phyloP scores from a whole-genome alignment of 352 stramenopile genomes.

The Halophytophthora batemanensis region DNA sequence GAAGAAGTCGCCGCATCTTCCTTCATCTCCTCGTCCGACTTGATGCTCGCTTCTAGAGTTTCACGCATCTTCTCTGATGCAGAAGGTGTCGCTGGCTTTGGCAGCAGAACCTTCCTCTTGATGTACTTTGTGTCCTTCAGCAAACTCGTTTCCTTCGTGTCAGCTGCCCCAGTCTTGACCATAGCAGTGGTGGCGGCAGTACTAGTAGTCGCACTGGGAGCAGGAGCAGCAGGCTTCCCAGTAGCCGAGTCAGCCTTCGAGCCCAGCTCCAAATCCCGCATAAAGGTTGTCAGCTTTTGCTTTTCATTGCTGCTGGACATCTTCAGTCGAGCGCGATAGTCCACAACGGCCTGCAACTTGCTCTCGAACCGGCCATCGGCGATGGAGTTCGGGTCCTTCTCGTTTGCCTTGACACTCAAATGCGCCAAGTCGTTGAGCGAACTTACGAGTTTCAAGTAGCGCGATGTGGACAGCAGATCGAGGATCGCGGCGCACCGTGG shows the following conservation, averaged over 20 bases:
- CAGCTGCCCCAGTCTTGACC: background rate
- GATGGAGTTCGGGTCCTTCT: conserved; percentile 14
- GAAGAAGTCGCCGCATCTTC: conserved; percentile 8
- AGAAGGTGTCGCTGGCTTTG: conserved; percentile 6
- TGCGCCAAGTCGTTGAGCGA: conserved; percentile 75
- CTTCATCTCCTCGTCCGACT: conserved; percentile 21
- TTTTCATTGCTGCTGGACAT: conserved; percentile 74
- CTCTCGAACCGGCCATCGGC: conserved; percentile 44
- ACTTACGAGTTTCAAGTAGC: conserved; percentile 68
- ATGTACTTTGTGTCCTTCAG: conserved; percentile 44
- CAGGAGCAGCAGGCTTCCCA: background rate
- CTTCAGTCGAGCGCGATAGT: conserved; percentile 67
- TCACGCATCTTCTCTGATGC: background rate
- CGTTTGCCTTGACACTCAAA: conserved; percentile 37
- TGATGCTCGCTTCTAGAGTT: background rate
- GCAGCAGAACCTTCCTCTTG: conserved; percentile 43
- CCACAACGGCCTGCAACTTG: conserved; percentile 65
- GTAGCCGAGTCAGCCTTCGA: background rate
- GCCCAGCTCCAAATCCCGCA: conserved; percentile 32
- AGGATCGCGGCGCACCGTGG: conserved; percentile 52
- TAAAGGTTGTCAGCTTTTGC: conserved; percentile 46
- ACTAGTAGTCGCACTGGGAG: background rate
- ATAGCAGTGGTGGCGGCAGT: conserved; percentile 2
- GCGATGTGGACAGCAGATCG: conserved; percentile 68
- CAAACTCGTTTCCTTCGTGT: conserved; percentile 4